phyloP scores from a whole-genome alignment of 495 filamentous ascomycete genomes.

The Gamarada debralockiae region DNA sequence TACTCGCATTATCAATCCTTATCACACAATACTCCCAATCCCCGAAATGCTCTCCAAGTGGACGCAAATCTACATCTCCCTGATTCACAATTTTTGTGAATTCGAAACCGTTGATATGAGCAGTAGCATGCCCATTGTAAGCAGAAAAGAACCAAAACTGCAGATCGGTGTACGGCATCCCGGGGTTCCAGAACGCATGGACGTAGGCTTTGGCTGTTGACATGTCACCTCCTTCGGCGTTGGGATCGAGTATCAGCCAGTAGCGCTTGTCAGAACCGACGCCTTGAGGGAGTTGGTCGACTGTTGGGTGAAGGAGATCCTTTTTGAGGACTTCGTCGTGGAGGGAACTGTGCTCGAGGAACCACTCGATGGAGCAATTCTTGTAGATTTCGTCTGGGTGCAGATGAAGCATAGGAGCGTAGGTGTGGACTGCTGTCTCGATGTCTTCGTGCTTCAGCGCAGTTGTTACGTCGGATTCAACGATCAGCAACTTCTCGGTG shows the following conservation, averaged over 20 bases:
- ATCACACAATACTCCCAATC: slow-evolving; percentile 16
- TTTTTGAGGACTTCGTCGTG: slow-evolving; percentile 14
- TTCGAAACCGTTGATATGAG: too few relatives aligned
- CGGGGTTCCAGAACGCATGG: slow-evolving; percentile 9
- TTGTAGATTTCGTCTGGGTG: slow-evolving; percentile 17
- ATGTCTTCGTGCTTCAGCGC: too few relatives aligned
- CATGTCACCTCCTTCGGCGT: slow-evolving; percentile 10
- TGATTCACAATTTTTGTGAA: slow-evolving; percentile 8
- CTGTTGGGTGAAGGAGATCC: slow-evolving; percentile 9
- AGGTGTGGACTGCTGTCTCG: slow-evolving; percentile 14
- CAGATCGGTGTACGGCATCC: too few relatives aligned
- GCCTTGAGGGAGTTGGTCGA: slow-evolving; percentile 11
- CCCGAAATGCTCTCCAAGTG: slow-evolving; percentile 16
- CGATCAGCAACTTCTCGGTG: too few relatives aligned
- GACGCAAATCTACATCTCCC: slow-evolving; percentile 10
- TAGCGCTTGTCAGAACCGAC: slow-evolving; percentile 8
- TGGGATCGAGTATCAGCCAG: slow-evolving; percentile 7
- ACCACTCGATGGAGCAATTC: slow-evolving; percentile 11
- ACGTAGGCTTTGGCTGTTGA: slow-evolving; percentile 16
- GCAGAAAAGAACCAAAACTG: too few relatives aligned
- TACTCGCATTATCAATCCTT: slow-evolving; percentile 15
- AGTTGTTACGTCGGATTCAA: too few relatives aligned
- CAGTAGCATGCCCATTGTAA: too few relatives aligned
- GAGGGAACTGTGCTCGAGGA: slow-evolving; percentile 10
- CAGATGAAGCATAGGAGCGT: slow-evolving; percentile 5